Evolutionary conservation across 495 filamentous ascomycete genomes (phyloP).

Genomic region (Darksidea phi): DNA sequence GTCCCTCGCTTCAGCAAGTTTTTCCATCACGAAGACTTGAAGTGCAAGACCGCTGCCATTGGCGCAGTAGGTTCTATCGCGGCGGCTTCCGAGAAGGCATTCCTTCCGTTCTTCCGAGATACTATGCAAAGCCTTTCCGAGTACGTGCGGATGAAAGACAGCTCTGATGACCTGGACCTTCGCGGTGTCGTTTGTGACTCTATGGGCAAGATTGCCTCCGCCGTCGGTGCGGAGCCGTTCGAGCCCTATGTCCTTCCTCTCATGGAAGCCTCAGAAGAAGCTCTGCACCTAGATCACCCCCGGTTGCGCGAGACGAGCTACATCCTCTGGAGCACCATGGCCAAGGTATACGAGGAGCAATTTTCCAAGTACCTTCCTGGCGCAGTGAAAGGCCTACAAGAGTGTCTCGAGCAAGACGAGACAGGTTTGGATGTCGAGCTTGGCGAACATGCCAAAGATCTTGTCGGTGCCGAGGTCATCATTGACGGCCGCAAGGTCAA

Average conservation of each 20-base stretch:
- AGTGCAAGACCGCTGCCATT: slow-evolving; percentile 83
- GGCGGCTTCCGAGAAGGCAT: slow-evolving; percentile 73
- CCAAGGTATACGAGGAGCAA: slow-evolving; percentile 89
- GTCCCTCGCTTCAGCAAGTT: slow-evolving; percentile 80
- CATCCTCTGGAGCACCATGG: slow-evolving; percentile 90
- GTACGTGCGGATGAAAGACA: slow-evolving; percentile 83
- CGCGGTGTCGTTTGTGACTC: slow-evolving; percentile 85
- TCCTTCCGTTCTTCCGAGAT: slow-evolving; percentile 83
- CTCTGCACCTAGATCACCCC: slow-evolving; percentile 82
- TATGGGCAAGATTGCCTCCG: slow-evolving; percentile 85
- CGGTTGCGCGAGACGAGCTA: slow-evolving; percentile 92
- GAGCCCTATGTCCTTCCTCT: slow-evolving; percentile 84
- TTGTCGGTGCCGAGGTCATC: slow-evolving; percentile 72
- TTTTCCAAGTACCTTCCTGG: slow-evolving; percentile 84
- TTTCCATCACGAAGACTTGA: slow-evolving; percentile 77
- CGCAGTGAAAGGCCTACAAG: slow-evolving; percentile 80
- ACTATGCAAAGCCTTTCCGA: slow-evolving; percentile 82
- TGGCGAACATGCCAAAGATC: slow-evolving; percentile 72
- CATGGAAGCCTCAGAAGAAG: slow-evolving; percentile 89
- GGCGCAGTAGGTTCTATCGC: slow-evolving; percentile 89
- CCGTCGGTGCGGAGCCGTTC: slow-evolving; percentile 83
- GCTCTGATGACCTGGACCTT: slow-evolving; percentile 84
- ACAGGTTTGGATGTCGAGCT: slow-evolving; percentile 78
- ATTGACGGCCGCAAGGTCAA: slow-evolving; percentile 82
- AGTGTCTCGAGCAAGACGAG: slow-evolving; percentile 86